phyloP scores from a whole-genome alignment of 73 alveolate genomes.

The Symbiodinium pilosum region DNA sequence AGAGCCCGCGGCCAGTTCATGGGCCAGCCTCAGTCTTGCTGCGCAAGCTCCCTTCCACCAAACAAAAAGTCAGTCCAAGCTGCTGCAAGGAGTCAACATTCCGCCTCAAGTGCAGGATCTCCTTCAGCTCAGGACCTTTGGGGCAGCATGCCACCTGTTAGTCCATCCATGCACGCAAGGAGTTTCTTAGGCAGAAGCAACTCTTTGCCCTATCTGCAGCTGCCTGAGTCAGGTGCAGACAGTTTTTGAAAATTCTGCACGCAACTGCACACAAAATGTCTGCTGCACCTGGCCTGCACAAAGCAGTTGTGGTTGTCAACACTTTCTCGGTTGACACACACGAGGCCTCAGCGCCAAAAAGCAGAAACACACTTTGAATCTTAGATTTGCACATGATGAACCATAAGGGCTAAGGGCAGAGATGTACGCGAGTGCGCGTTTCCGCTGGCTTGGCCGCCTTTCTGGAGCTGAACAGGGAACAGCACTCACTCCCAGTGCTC shows the following conservation, averaged over 20 bases:
- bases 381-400: too few relatives aligned
- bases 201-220: not conserved
- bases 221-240: not conserved
- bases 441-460: too few relatives aligned
- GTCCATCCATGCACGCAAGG: not conserved
- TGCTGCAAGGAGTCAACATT: conserved; percentile 76
- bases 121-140: conserved; percentile 56
- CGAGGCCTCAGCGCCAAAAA: conserved; percentile 59
- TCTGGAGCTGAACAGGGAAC: too few relatives aligned
- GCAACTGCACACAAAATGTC: too few relatives aligned
- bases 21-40: conserved; percentile 30
- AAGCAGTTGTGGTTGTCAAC: conserved; percentile 85
- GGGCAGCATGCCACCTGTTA: not conserved
- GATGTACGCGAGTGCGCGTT: too few relatives aligned
- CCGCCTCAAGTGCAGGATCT: conserved; percentile 37
- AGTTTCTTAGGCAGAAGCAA: not conserved
- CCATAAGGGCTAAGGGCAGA: too few relatives aligned
- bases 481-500: too few relatives aligned
- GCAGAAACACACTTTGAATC: not conserved
- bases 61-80: not conserved
- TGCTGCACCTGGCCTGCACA: conserved; percentile 28
- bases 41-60: not conserved
- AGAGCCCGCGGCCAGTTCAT: conserved; percentile 13
- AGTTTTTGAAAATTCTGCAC: too few relatives aligned
- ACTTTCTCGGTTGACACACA: conserved; percentile 74